These are phyloP conservation scores for Alternaria angustiovoidea DNA, from an alignment of 2,329 filamentous ascomycete genomes.

Conservation along the genomic window DNA sequence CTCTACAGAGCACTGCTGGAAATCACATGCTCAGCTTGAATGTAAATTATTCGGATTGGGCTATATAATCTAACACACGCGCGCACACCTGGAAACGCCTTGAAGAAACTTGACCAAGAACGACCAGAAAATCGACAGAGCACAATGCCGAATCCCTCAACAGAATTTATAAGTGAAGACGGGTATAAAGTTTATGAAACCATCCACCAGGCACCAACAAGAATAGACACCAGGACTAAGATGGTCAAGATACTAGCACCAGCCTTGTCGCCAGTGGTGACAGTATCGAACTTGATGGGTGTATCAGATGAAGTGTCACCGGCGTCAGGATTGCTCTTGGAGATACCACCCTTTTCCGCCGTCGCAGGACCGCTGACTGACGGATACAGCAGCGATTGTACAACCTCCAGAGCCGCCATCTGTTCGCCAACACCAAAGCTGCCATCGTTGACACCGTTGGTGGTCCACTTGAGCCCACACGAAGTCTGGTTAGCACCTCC, in stretches of 20 bases:
- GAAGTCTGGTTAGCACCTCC: conserved; percentile 57
- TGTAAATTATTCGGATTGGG: background rate
- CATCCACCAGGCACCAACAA: conserved; percentile 66
- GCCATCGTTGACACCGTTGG: conserved; percentile 55
- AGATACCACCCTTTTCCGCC: conserved; percentile 62
- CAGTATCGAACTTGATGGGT: conserved; percentile 41
- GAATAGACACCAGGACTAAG: conserved; percentile 62
- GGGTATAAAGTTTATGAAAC: conserved; percentile 42
- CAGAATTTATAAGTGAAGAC: conserved; percentile 4
- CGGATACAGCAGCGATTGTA: conserved; percentile 56
- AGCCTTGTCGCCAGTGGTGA: conserved; percentile 69
- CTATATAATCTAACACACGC: background rate
- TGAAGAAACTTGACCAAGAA: background rate
- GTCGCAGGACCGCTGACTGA: conserved; percentile 51
- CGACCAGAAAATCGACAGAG: background rate
- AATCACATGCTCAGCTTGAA: background rate
- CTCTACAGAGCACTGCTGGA: background rate
- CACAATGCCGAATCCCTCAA: background rate
- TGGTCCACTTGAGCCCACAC: conserved; percentile 58
- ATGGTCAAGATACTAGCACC: conserved; percentile 74
- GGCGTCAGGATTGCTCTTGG: conserved; percentile 55
- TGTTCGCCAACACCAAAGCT: conserved; percentile 65
- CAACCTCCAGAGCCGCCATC: conserved; percentile 65
- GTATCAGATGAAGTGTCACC: conserved; percentile 44
- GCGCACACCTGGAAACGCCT: background rate